Evolutionary conservation across 2,329 filamentous ascomycete species (phyloP), one percentile per base, ranked within the genome.

Genomic region (Ascochyta koolunga): DNA sequence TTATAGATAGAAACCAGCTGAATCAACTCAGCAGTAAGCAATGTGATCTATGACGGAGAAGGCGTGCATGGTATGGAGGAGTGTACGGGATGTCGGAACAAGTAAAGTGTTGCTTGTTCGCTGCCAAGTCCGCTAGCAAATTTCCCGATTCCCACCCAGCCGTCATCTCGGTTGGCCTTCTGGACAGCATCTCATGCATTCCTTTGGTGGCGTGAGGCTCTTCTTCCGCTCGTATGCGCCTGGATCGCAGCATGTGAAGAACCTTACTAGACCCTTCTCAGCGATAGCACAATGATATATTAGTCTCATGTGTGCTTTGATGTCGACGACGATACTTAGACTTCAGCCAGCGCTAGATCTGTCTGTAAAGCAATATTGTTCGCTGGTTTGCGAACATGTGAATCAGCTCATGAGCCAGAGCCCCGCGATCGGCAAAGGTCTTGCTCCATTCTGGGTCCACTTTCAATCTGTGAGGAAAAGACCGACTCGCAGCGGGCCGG

Each of bases 351-450:
- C 29, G n/a, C 29, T 7, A 5, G 31, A 33, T 16, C 6, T 16
- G 15, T 8, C 2, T 9, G 15, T n/a, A 33, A 16, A 16, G n/a
- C n/a, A 33, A 33, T 9, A 21, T 11, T 21, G 11, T 32, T 36
- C 5, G 5, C 15, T 16, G 24, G 21, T 42, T 16, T 43, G 37
- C 9, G n/a, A 33, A 32, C 18, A 16, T 11, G 32, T 19, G 31
- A 21, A 25, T 21, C 6, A 25, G 31, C 29, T 31, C 19, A 13
- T 8, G 7, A 31, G 2, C 4, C 27, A 8, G 5, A 33, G 31
- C 50, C 39, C 37, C 32, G 33, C 29, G 50, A 48, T 48, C 27
- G 27, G 25, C 39, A 54, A 43, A 38, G 31, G 38, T 2, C 38
- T 43, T 25, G 37, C 33, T 18, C 9, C 38, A 39, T 43, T 25